Conservation (phyloP, 371 early-diverging fungal genomes). For the Actinomortierella wolfii region DNA sequence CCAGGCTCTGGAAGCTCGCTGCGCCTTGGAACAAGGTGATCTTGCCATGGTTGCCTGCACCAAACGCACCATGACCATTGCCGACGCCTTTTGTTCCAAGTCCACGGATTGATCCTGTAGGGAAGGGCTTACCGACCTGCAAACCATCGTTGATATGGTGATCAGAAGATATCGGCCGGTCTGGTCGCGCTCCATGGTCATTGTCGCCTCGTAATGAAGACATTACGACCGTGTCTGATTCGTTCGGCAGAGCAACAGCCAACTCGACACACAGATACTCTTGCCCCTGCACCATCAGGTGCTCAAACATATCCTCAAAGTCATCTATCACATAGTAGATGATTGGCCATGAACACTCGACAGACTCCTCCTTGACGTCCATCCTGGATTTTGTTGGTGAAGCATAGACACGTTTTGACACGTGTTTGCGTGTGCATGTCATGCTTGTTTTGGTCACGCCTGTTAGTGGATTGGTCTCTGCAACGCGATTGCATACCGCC, state of each 20-base stretch:
- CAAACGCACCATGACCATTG: slow-evolving; percentile 1
- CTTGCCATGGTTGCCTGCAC: slow-evolving; percentile 47
- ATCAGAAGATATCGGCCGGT: not conserved
- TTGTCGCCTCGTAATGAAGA: slow-evolving; percentile 2
- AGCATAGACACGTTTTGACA: slow-evolving; percentile 79
- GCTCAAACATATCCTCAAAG: slow-evolving; percentile 79
- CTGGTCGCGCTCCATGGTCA: slow-evolving; percentile 4
- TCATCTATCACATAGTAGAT: slow-evolving; percentile 86
- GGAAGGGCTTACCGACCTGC: slow-evolving; percentile 6
- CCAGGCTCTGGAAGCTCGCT: slow-evolving; percentile 69
- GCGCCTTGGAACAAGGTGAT: slow-evolving; percentile 83
- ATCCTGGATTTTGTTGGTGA: slow-evolving; percentile 81
- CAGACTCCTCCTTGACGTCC: slow-evolving; percentile 75
- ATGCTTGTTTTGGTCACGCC: slow-evolving; percentile 38
- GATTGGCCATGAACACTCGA: slow-evolving; percentile 81
- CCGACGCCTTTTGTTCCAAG: slow-evolving; percentile 8
- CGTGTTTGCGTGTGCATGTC: slow-evolving; percentile 60
- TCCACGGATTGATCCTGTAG: slow-evolving; percentile 5
- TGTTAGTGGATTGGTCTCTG: slow-evolving; percentile 35
- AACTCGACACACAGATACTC: slow-evolving; percentile 87
- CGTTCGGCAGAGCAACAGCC: slow-evolving; percentile 54
- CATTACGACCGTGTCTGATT: not conserved
- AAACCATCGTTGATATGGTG: slow-evolving; percentile 4
- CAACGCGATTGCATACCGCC: slow-evolving; percentile 67
- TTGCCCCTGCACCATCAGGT: slow-evolving; percentile 71